These are phyloP conservation scores for Chlamydomonas sphaeroides DNA, from an alignment of 139 green algal species.

Conservation along the genomic window DNA sequence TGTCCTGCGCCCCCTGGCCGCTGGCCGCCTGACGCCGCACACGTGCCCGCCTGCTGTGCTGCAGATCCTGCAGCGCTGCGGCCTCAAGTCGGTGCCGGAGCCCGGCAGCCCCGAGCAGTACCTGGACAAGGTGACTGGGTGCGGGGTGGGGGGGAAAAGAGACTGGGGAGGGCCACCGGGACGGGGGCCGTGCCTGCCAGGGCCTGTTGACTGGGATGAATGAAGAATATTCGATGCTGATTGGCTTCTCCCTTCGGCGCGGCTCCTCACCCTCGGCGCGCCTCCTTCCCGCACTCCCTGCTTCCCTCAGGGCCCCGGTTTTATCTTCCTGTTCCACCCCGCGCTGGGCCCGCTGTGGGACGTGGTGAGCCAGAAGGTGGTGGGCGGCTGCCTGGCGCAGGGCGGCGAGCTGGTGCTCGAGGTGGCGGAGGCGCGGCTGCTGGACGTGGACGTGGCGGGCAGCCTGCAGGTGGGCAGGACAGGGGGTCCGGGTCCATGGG, in stretches of 20 bases:
- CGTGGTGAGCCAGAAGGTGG: constrained; percentile 95
- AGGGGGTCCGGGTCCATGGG: too few species aligned
- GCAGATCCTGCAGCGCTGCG: constrained; percentile 62
- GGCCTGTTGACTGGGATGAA: too few species aligned
- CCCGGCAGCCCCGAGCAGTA: constrained; percentile 76
- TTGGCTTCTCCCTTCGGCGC: too few species aligned
- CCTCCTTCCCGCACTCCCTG: too few species aligned
- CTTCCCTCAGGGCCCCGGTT: constrained; percentile 70
- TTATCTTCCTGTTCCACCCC: constrained; percentile 93
- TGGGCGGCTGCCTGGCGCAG: constrained; percentile 75
- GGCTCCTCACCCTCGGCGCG: not conserved
- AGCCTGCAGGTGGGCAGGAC: constrained; percentile 77
- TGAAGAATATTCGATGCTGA: too few species aligned
- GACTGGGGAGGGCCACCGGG: too few species aligned
- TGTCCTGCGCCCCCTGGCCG: too few species aligned
- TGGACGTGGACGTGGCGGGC: constrained; percentile 78
- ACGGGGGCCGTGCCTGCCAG: too few species aligned
- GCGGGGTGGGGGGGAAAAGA: too few species aligned
- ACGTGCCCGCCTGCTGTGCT: too few species aligned
- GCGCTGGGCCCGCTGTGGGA: constrained; percentile 95
- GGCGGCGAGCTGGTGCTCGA: constrained; percentile 75
- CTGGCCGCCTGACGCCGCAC: too few species aligned
- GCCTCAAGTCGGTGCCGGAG: constrained; percentile 50
- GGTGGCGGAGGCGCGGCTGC: constrained; percentile 78
- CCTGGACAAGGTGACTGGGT: constrained; percentile 58